A percentile compares a stretch with the other conserved stretches of the same genome.
phyloP scores from a whole-genome alignment of 2,329 filamentous ascomycete genomes.

The Microcyclosporella mali region DNA sequence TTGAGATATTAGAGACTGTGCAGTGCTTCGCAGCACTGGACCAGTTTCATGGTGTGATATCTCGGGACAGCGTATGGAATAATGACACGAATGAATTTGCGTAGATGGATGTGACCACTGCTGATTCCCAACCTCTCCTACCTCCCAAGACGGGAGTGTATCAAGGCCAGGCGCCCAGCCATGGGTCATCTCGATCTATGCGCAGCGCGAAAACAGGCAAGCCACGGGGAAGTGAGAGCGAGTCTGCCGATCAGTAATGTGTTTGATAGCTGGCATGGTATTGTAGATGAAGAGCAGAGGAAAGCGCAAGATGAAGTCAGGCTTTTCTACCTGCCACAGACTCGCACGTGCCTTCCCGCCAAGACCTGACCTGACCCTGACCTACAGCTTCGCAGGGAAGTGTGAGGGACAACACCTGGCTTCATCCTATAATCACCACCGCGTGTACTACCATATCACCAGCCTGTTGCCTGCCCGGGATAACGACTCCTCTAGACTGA shows the following conservation, averaged over 20 bases:
- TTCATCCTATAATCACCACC: neutral
- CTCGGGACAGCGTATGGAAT: too few relatives aligned
- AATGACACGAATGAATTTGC: too few relatives aligned
- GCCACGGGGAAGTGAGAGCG: slow-evolving; percentile 47
- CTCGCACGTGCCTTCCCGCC: neutral
- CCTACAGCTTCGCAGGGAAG: too few relatives aligned
- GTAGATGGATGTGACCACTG: slow-evolving; percentile 53
- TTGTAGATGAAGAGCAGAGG: slow-evolving; percentile 38
- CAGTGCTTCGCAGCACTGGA: too few relatives aligned
- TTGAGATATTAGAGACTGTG: too few relatives aligned
- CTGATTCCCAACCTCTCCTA: slow-evolving; percentile 66
- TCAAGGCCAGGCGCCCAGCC: slow-evolving; percentile 66
- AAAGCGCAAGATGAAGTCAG: slow-evolving; percentile 22
- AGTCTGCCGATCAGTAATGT: slow-evolving; percentile 57
- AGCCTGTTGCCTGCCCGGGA: too few relatives aligned
- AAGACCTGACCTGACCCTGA: neutral
- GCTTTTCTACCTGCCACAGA: neutral
- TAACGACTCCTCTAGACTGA: too few relatives aligned
- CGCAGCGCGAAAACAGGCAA: slow-evolving; percentile 60
- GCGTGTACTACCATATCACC: neutral
- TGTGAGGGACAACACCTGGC: neutral
- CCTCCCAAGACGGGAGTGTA: slow-evolving; percentile 62
- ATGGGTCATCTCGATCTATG: slow-evolving; percentile 59
- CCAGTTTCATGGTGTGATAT: too few relatives aligned
- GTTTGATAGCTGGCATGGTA: slow-evolving; percentile 49